phyloP scores from a whole-genome alignment of 2,329 filamentous ascomycete genomes.

The Xylariaceae sp. region DNA sequence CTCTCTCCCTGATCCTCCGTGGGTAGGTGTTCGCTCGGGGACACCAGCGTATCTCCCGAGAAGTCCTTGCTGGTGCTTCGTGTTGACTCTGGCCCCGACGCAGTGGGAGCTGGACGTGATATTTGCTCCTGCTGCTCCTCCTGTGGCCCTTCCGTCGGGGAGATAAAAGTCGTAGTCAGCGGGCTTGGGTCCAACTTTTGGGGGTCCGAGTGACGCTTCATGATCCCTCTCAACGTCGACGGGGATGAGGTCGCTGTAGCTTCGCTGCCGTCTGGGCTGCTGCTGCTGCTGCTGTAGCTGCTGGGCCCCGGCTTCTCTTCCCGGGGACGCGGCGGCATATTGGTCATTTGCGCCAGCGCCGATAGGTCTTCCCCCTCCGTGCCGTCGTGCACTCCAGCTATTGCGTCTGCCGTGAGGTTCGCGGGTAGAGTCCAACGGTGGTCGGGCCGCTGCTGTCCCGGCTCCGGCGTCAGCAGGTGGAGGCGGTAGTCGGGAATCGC shows the following conservation, averaged over 20 bases:
- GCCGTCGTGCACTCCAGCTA: too few relatives aligned
- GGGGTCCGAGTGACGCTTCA: conserved; percentile 20
- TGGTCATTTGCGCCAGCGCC: conserved; percentile 8
- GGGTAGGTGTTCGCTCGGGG: conserved; percentile 6
- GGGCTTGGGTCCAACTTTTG: conserved; percentile 20
- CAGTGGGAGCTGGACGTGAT: conserved; percentile 3
- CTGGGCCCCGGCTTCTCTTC: conserved; percentile 3
- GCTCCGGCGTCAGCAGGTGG: conserved; percentile 12
- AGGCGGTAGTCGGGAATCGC: conserved; percentile 21
- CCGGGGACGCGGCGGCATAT: conserved; percentile 3
- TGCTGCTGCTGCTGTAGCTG: conserved; percentile 5
- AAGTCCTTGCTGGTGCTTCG: conserved; percentile 5
- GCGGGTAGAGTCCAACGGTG: not conserved
- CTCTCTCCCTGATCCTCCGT: conserved; percentile 5
- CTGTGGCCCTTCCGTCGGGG: too few relatives aligned
- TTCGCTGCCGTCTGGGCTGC: conserved; percentile 13
- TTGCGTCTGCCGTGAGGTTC: too few relatives aligned
- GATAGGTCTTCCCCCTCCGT: not conserved
- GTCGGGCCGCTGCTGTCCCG: not conserved
- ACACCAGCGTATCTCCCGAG: conserved; percentile 3
- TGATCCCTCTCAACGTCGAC: conserved; percentile 23
- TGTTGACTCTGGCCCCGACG: conserved; percentile 7
- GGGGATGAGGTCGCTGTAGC: conserved; percentile 32
- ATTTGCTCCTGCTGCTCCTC: conserved; percentile 5
- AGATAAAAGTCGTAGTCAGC: conserved; percentile 8